Evolutionary conservation across 306 rosid species (phyloP), one percentile per base, ranked within the genome.

Genomic region (Betula pendula): DNA sequence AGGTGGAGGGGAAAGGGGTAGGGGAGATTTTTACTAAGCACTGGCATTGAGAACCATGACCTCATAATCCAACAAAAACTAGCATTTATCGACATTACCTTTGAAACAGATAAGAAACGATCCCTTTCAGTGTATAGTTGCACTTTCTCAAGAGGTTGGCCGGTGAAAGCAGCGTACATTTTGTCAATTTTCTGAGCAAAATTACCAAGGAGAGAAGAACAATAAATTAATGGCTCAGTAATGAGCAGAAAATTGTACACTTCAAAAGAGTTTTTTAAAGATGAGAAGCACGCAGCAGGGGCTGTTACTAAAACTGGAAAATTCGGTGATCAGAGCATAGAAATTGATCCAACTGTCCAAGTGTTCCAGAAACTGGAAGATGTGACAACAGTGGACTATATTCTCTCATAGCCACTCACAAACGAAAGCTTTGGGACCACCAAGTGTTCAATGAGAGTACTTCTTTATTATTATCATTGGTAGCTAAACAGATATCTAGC

Each of bases 91-190:
- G 42, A 74, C 6, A 67, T 72, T 85, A 95, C 97, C 96, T 92
- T 97, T 1, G 97, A 84, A 82, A 78, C 91, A 58, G 97, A 92
- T 77, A 95, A 76, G 82, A 89, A 95, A 1, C 93, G 95, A 79
- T 92, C 97, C 86, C 97, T 88, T 74, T 95, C 99, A 1, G 97
- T 95, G 85, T 88, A 89, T 65, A 87, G 92, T 75, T 92, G 97
- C 83, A 92, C 96, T 84, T 76, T 90, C 84, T 92, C 99, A 17
- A 92, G 4, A 52, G 97, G 49, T 73, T 92, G 99, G 73, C 97
- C 97, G 0, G 99, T 90, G 82, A 92, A 92, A 70, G 97, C 88
- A 79, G 91, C 77, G 29, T 87, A 95, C 97, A 95, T 95, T 82
- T 77, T 83, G 85, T 95, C 99, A 19, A 95, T 77, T 95, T 92